phyloP scores from a whole-genome alignment of 2,329 filamentous ascomycete genomes.

The Nannizziopsis arthrosporioides region DNA sequence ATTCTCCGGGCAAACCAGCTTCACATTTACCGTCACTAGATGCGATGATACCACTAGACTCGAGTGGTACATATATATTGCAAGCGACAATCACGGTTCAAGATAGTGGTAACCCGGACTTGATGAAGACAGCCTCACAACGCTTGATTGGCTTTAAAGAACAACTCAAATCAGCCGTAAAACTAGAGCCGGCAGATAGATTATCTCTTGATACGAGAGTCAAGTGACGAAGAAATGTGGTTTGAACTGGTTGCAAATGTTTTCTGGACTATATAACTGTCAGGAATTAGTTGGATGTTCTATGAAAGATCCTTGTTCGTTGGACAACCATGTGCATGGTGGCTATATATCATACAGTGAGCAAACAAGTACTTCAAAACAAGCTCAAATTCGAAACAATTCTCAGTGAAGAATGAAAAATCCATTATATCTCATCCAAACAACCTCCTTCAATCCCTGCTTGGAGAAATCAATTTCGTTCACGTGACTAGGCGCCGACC shows the following conservation, averaged over 20 bases:
- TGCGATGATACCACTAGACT: constrained; percentile 42
- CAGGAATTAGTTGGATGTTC: too few relatives aligned
- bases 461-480: background rate
- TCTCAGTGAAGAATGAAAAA: too few relatives aligned
- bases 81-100: constrained; percentile 48
- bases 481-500: constrained; percentile 7
- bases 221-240: constrained; percentile 30
- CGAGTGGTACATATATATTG: constrained; percentile 46
- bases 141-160: constrained; percentile 46
- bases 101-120: constrained; percentile 43
- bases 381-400: too few relatives aligned
- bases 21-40: constrained; percentile 33
- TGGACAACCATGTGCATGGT: too few relatives aligned
- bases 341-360: too few relatives aligned
- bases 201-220: constrained; percentile 50
- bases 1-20: constrained; percentile 24
- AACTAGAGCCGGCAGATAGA: constrained; percentile 47
- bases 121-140: constrained; percentile 43
- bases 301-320: too few relatives aligned
- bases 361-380: too few relatives aligned
- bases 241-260: background rate
- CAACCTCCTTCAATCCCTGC: background rate
- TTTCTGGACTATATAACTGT: too few relatives aligned
- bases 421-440: too few relatives aligned
- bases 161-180: constrained; percentile 44